phyloP scores from a whole-genome alignment of 345 rosid species.

The Dimocarpus longan region DNA sequence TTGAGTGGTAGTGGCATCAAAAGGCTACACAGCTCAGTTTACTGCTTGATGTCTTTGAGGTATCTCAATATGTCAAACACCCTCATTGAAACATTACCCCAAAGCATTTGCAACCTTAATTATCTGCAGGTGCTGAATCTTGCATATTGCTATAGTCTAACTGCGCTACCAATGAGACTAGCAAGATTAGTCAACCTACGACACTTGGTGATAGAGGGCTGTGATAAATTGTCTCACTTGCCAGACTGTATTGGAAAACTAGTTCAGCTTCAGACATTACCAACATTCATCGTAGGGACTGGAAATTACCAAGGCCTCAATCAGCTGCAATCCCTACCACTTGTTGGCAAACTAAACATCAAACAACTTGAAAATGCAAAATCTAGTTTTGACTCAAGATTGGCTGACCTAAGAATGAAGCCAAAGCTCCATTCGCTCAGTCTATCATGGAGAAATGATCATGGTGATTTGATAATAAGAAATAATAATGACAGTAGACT shows the following conservation, averaged over 20 bases:
- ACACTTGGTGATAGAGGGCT: conserved; percentile 23
- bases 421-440: conserved; percentile 14
- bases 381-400: neutral
- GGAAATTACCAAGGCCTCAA: conserved; percentile 2
- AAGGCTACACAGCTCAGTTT: conserved; percentile 15
- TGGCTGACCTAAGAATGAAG: conserved; percentile 20
- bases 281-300: conserved; percentile 27
- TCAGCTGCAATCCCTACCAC: conserved; percentile 17
- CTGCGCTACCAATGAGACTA: conserved; percentile 11
- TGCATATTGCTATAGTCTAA: conserved; percentile 26
- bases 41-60: conserved; percentile 20
- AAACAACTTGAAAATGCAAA: conserved; percentile 13
- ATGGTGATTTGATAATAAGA: neutral
- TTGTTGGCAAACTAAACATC: conserved; percentile 23
- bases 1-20: conserved; percentile 28
- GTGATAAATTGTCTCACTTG: conserved; percentile 16
- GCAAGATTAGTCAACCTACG: conserved; percentile 9
- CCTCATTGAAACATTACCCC: conserved; percentile 20
- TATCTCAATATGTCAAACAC: conserved; percentile 30
- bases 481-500: neutral
- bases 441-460: conserved; percentile 23
- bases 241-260: conserved; percentile 23
- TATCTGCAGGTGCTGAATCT: conserved; percentile 25
- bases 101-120: conserved; percentile 19
- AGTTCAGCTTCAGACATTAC: conserved; percentile 19